Conservation (phyloP, 2,329 filamentous ascomycete genomes). For the Alternaria burnsii region DNA sequence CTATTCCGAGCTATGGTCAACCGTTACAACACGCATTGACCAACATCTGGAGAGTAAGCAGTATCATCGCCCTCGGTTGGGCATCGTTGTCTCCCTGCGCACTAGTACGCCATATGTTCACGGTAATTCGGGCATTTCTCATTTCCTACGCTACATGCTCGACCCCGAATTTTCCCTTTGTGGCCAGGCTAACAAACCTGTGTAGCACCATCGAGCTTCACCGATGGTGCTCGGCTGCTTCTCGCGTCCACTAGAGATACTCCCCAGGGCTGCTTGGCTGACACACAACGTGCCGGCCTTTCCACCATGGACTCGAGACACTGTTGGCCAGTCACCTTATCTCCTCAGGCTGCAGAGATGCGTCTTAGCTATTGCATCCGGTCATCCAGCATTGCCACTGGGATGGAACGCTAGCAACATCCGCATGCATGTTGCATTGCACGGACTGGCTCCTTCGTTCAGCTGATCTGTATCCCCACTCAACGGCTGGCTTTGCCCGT, state of each 20-base stretch:
- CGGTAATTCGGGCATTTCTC: slow-evolving; percentile 32
- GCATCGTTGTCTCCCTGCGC: slow-evolving; percentile 22
- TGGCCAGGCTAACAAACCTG: slow-evolving; percentile 47
- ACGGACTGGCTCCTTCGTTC: slow-evolving; percentile 44
- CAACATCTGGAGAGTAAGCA: slow-evolving; percentile 26
- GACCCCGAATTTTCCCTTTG: slow-evolving; percentile 33
- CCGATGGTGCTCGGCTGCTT: slow-evolving; percentile 35
- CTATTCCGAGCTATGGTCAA: slow-evolving; percentile 28
- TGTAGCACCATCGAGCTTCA: slow-evolving; percentile 45
- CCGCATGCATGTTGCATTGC: slow-evolving; percentile 52
- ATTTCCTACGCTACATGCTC: slow-evolving; percentile 31
- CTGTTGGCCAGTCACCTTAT: slow-evolving; percentile 60
- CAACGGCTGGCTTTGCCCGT: slow-evolving; percentile 50
- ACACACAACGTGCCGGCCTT: slow-evolving; percentile 42
- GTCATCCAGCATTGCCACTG: slow-evolving; percentile 48
- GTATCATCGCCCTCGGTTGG: slow-evolving; percentile 32
- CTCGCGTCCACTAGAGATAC: slow-evolving; percentile 33
- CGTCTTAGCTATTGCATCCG: slow-evolving; percentile 45
- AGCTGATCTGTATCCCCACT: slow-evolving; percentile 53
- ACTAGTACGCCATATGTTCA: slow-evolving; percentile 23
- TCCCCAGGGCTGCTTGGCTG: slow-evolving; percentile 42
- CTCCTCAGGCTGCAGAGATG: slow-evolving; percentile 52
- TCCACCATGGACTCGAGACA: slow-evolving; percentile 41
- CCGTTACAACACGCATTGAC: slow-evolving; percentile 39
- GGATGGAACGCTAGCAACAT: slow-evolving; percentile 46